phyloP scores from a whole-genome alignment of 2,329 filamentous ascomycete genomes.

The Zarea fungicola region DNA sequence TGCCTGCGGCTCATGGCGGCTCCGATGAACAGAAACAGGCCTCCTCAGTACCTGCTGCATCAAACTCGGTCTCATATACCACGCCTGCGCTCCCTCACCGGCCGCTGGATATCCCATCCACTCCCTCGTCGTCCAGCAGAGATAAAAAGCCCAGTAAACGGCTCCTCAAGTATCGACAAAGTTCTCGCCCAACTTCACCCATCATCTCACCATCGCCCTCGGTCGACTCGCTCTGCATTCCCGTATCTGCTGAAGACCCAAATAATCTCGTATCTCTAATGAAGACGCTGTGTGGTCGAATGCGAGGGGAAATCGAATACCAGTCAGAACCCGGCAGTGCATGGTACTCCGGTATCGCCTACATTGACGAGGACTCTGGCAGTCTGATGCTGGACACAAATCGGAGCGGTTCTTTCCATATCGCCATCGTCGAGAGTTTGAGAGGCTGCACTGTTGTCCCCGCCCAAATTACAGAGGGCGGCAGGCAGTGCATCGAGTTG shows the following conservation, averaged over 20 bases:
- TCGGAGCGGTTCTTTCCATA: conserved; percentile 58
- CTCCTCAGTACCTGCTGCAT: conserved; percentile 30
- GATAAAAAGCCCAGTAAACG: conserved; percentile 47
- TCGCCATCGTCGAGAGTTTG: conserved; percentile 65
- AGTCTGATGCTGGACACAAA: conserved; percentile 70
- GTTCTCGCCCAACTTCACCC: conserved; percentile 55
- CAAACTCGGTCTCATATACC: conserved; percentile 38
- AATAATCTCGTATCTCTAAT: conserved; percentile 70
- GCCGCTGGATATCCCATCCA: conserved; percentile 28
- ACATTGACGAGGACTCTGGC: conserved; percentile 71
- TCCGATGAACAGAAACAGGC: conserved; percentile 40
- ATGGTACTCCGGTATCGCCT: conserved; percentile 69
- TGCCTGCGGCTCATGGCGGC: conserved; percentile 43
- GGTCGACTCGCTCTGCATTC: conserved; percentile 54
- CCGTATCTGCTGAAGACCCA: conserved; percentile 61
- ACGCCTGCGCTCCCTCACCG: conserved; percentile 29
- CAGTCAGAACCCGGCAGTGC: conserved; percentile 53
- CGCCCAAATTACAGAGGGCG: conserved; percentile 41
- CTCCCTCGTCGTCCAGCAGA: conserved; percentile 20
- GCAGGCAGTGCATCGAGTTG: conserved; percentile 49
- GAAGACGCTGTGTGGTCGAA: conserved; percentile 71
- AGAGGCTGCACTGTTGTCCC: conserved; percentile 66
- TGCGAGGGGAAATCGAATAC: conserved; percentile 74
- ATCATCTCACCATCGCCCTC: conserved; percentile 49
- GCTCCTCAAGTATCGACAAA: conserved; percentile 47